Evolutionary conservation across 257 asterid species (phyloP).

Genomic region (Scutellaria minor): DNA sequence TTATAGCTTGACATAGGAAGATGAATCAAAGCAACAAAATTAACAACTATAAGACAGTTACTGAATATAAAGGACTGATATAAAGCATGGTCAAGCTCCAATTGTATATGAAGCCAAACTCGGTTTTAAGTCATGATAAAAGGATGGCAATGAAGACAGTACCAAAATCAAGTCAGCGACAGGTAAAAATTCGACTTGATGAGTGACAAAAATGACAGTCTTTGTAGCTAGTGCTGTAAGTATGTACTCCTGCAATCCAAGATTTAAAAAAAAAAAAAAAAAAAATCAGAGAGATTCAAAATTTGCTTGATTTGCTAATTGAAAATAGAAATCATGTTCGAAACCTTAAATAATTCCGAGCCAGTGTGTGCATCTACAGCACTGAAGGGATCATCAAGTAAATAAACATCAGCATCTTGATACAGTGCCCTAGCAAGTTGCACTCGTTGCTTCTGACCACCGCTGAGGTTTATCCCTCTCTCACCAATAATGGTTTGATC

Average conservation of each 20-base stretch:
- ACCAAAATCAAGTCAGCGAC: slow-evolving; percentile 97
- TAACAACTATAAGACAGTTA: slow-evolving; percentile 9
- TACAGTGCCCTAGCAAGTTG: slow-evolving; percentile 98
- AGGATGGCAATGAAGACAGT: slow-evolving; percentile 27
- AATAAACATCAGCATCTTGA: slow-evolving; percentile 94
- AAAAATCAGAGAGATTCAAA: slow-evolving; percentile 35
- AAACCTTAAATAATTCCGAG: slow-evolving; percentile 87
- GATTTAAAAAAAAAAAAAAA: background rate
- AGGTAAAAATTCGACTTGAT: slow-evolving; percentile 97
- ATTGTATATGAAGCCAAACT: background rate
- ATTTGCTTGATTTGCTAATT: slow-evolving; percentile 6
- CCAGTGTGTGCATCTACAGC: slow-evolving; percentile 99
- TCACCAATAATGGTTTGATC: slow-evolving; percentile 99
- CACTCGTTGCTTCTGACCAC: slow-evolving; percentile 98
- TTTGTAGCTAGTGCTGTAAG: slow-evolving; percentile 78
- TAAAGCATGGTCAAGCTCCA: background rate
- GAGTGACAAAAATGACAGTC: slow-evolving; percentile 92
- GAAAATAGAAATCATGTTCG: background rate
- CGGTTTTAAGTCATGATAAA: background rate
- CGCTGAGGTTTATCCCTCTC: slow-evolving; percentile 97
- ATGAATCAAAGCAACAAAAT: slow-evolving; percentile 21
- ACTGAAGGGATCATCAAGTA: slow-evolving; percentile 97
- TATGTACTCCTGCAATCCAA: slow-evolving; percentile 86
- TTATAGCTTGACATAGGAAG: background rate
- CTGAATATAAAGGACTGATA: background rate